Evolutionary conservation across 169 alveolate species (phyloP), one percentile per base, ranked within the genome.

Genomic region (Blepharisma undulans): DNA sequence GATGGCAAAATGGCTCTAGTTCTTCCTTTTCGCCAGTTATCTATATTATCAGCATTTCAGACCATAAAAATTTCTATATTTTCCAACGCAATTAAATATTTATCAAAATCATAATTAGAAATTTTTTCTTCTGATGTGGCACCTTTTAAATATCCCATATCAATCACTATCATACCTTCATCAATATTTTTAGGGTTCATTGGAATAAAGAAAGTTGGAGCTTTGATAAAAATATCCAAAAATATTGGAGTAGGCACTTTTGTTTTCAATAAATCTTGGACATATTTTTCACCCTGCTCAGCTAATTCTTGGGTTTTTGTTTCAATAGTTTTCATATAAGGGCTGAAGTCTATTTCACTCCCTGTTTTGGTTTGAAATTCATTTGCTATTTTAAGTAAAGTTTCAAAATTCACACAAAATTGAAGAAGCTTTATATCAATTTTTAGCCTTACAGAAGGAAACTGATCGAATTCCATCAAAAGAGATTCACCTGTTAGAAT

Each of bases 171-270:
- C 27, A 29, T 27, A 21, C 72, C 74, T 22, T 19, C n/a, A 14
- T 72, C 84, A 19, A 36, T 86, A 72, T 29, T 19, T 22, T 18
- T 2, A 22, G 84, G 60, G 85, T 86, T 72, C 34, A 86, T 21
- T 25, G 91, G 91, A 60, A 86, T 19, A 21, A 86, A 29, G 29
- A 86, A 25, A 0, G 6, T 30, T 4, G 91, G 91, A 16, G 91
- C 91, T 86, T 61, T 33, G 8, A 86, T 27, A 16, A 3, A 21
- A 27, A 72, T 36, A 32, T 86, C 84, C 22, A 86, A 19, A 18
- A 61, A 2, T 27, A 86, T 60, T 27, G 84, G 22, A 19, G 59
- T 29, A 0, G 61, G 25, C 25, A 72, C 14, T n/a, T 85, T 85
- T 66, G 29, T 71, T 66, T 60, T 71, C 27, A 86, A 25, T 21